Conservation (phyloP, 2,329 filamentous ascomycete genomes). For the Xylariaceae sp. region DNA sequence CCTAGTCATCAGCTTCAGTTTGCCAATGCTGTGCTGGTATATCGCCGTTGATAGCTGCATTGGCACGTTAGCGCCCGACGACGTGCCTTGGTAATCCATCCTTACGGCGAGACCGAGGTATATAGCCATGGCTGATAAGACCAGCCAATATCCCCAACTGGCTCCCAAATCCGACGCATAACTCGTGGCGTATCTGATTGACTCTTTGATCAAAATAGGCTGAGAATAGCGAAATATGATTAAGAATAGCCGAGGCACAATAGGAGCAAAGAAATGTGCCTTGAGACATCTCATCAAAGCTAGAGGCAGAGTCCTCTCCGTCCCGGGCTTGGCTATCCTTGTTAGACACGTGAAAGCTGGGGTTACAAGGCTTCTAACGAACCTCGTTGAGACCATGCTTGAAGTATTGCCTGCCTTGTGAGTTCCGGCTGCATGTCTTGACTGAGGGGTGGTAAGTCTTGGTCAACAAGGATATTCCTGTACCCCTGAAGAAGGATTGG, state of each 20-base stretch:
- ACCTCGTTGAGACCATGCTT: slow-evolving; percentile 31
- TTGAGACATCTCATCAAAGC: slow-evolving; percentile 32
- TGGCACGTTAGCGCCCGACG: neutral
- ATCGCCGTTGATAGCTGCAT: slow-evolving; percentile 32
- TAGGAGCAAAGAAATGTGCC: slow-evolving; percentile 30
- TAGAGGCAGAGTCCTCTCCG: slow-evolving; percentile 28
- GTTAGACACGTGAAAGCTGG: neutral
- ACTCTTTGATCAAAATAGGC: slow-evolving; percentile 37
- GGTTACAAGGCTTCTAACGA: neutral
- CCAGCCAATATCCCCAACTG: slow-evolving; percentile 29
- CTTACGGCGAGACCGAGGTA: slow-evolving; percentile 39
- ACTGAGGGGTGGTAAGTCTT: slow-evolving; percentile 30
- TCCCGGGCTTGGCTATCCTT: slow-evolving; percentile 19
- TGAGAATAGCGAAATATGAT: slow-evolving; percentile 41
- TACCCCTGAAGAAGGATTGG: slow-evolving; percentile 32
- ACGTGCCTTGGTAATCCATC: neutral
- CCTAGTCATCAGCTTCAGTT: slow-evolving; percentile 33
- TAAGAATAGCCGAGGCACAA: slow-evolving; percentile 37
- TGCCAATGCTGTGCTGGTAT: slow-evolving; percentile 34
- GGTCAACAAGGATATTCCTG: slow-evolving; percentile 21
- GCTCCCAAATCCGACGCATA: slow-evolving; percentile 2
- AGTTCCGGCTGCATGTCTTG: slow-evolving; percentile 21
- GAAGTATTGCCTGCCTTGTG: slow-evolving; percentile 24
- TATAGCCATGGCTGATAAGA: slow-evolving; percentile 33
- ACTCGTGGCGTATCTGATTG: slow-evolving; percentile 34